Evolutionary conservation across 108 stramenopile genomes (phyloP).

Genomic region (Discostella stelligeroides): DNA sequence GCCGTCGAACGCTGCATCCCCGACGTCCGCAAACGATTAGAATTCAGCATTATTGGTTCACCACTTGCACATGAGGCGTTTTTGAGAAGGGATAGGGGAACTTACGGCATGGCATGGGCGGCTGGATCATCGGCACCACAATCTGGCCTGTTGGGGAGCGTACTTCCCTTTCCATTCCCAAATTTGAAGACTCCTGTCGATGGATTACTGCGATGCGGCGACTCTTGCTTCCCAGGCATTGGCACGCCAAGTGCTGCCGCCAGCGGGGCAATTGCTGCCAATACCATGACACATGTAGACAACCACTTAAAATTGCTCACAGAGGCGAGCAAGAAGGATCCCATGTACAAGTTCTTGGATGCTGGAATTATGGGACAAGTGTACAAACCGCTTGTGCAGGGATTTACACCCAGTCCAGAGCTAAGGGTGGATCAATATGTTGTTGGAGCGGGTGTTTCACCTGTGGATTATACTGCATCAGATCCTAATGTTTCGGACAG

Average conservation of each 20-base stretch:
- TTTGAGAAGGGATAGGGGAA: conserved; percentile 88
- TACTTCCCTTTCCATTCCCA: conserved; percentile 90
- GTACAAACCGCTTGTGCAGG: conserved; percentile 81
- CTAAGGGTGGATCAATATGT: conserved; percentile 53
- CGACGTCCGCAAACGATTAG: conserved; percentile 86
- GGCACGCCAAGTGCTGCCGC: conserved; percentile 96
- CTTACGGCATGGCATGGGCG: conserved; percentile 95
- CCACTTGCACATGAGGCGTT: conserved; percentile 96
- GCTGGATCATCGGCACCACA: conserved; percentile 91
- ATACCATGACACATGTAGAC: conserved; percentile 83
- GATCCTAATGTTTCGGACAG: conserved; percentile 48
- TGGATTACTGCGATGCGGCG: conserved; percentile 88
- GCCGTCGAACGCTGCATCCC: conserved; percentile 94
- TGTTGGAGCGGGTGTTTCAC: conserved; percentile 30
- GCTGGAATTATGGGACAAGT: conserved; percentile 79
- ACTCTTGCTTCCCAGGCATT: conserved; percentile 95
- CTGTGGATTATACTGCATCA: conserved; percentile 43
- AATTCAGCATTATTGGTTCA: conserved; percentile 92
- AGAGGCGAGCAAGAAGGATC: conserved; percentile 78
- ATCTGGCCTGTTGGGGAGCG: conserved; percentile 72
- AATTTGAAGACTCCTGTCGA: conserved; percentile 92
- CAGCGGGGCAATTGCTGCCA: conserved; percentile 88
- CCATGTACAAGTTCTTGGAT: conserved; percentile 89
- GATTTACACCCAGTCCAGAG: conserved; percentile 83
- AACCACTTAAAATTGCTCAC: conserved; percentile 82